Conservation (phyloP, 2,329 filamentous ascomycete genomes). For the Ascochyta clinopodiicola region DNA sequence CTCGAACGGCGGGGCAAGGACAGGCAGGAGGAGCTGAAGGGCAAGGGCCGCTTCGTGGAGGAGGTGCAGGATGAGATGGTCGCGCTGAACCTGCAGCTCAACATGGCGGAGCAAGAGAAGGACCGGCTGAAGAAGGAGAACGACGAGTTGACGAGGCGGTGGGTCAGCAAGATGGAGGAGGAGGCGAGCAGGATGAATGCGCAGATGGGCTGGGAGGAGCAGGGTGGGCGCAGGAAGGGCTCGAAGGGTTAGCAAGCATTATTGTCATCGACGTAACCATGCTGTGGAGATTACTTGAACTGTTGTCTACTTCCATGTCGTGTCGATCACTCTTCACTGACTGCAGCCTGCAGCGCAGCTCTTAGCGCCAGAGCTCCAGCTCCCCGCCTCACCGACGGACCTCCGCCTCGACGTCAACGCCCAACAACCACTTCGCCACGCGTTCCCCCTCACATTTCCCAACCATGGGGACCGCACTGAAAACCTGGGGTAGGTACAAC, state of each 20-base stretch:
- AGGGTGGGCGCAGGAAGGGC: constrained; percentile 6
- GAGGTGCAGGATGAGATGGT: constrained; percentile 94
- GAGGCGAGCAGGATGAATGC: constrained; percentile 88
- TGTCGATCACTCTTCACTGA: too few relatives aligned
- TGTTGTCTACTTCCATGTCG: too few relatives aligned
- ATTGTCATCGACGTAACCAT: too few relatives aligned
- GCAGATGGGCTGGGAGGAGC: constrained; percentile 37
- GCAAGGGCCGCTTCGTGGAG: constrained; percentile 83
- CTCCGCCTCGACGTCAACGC: constrained; percentile 17
- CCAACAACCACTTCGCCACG: constrained; percentile 16
- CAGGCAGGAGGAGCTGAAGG: constrained; percentile 81
- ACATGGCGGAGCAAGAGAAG: constrained; percentile 79
- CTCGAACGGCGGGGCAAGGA: constrained; percentile 75
- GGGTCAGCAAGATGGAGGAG: constrained; percentile 85
- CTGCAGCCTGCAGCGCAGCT: constrained; percentile 3
- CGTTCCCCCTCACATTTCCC: constrained; percentile 4
- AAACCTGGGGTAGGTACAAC: constrained; percentile 44
- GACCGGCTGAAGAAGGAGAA: constrained; percentile 82
- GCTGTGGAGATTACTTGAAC: too few relatives aligned
- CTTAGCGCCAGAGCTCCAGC: constrained; percentile 22
- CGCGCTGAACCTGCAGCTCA: constrained; percentile 83
- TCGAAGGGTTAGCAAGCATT: not conserved
- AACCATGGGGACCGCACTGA: constrained; percentile 45
- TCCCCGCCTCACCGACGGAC: constrained; percentile 32
- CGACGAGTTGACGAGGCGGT: constrained; percentile 84